phyloP scores from a whole-genome alignment of 2,329 filamentous ascomycete genomes.

The Trichoderma atroviride region DNA sequence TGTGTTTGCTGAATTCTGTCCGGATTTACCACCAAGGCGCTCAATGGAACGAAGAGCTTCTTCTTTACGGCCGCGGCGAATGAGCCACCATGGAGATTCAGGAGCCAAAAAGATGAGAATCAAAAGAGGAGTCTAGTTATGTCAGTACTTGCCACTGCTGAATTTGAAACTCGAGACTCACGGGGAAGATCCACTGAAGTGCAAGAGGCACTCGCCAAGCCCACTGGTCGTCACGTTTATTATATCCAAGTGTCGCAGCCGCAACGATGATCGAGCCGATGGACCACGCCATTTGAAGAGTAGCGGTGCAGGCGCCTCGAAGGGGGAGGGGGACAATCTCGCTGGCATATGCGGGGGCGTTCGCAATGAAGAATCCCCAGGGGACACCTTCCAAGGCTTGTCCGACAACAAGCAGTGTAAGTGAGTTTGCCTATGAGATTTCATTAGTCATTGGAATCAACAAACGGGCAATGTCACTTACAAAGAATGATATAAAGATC shows the following conservation, averaged over 20 bases:
- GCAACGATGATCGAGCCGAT: neutral
- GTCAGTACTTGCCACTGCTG: neutral
- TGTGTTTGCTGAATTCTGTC: neutral
- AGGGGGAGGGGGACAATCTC: neutral
- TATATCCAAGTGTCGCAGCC: neutral
- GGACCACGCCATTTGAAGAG: neutral
- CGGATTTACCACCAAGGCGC: neutral
- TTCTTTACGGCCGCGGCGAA: neutral
- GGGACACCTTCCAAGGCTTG: neutral
- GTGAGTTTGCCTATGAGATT: neutral
- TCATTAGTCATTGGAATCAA: neutral
- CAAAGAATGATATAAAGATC: neutral
- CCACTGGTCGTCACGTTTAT: neutral
- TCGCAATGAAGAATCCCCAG: neutral
- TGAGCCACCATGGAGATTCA: neutral
- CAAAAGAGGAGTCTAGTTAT: neutral
- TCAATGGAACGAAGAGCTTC: neutral
- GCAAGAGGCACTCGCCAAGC: neutral
- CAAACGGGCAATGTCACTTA: neutral
- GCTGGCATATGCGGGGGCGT: neutral
- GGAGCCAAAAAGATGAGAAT: neutral
- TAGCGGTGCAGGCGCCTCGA: neutral
- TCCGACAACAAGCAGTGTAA: neutral
- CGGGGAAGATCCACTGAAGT: neutral
- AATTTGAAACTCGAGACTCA: neutral